phyloP scores from a whole-genome alignment of 371 early-diverging fungal genomes.

The Mucor racemosus region DNA sequence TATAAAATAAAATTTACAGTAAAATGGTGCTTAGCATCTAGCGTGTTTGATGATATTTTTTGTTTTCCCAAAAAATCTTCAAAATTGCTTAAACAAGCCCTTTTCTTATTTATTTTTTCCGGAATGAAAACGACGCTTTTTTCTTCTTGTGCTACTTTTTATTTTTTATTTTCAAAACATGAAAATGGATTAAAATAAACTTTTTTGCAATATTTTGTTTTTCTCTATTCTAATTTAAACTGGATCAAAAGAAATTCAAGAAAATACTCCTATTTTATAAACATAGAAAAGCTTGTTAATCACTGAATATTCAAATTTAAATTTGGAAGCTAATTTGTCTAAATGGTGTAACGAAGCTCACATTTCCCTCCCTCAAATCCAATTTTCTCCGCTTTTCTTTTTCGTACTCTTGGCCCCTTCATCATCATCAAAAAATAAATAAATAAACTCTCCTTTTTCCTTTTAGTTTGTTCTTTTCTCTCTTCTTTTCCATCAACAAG shows the following conservation, averaged over 20 bases:
- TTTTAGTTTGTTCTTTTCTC: slow-evolving; percentile 4
- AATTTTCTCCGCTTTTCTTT: slow-evolving; percentile 15
- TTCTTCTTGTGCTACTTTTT: no score
- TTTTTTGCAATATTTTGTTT: not conserved
- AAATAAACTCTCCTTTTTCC: slow-evolving; percentile 8
- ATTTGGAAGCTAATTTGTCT: slow-evolving; percentile 7
- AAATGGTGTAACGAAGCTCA: slow-evolving; percentile 6
- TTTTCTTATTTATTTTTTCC: no score
- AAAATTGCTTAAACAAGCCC: no score
- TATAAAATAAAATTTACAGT: no score
- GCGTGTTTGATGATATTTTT: no score
- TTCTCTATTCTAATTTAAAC: not conserved
- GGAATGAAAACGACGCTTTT: no score
- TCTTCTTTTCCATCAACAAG: not conserved
- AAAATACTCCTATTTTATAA: not conserved
- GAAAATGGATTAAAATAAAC: not conserved
- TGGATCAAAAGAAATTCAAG: not conserved
- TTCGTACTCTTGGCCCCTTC: slow-evolving; percentile 4
- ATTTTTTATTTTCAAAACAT: no score
- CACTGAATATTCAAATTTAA: not conserved
- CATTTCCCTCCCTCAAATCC: slow-evolving; percentile 7
- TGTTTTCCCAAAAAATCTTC: no score
- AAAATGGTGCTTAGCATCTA: no score
- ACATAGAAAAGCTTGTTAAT: slow-evolving; percentile 2
- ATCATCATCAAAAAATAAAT: slow-evolving; percentile 4